A percentile compares a stretch with the other conserved stretches of the same genome.
These are phyloP conservation scores for Dactylorhiza incarnata DNA, from an alignment of 106 monocot species.

Conservation along the genomic window DNA sequence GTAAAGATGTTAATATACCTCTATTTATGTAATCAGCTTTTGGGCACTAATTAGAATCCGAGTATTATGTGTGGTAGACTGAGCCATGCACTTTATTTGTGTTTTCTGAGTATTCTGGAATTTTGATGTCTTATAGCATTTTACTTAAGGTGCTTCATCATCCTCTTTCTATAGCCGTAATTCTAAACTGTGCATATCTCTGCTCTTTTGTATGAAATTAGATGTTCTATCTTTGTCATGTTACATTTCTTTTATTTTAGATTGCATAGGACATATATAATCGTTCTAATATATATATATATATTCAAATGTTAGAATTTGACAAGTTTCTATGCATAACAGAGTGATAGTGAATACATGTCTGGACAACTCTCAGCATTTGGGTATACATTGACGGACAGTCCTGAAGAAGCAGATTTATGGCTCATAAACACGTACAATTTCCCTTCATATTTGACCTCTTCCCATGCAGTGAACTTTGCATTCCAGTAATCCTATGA, in stretches of 20 bases:
- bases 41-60: background rate
- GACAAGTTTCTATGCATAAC: constrained; percentile 7
- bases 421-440: constrained; percentile 96
- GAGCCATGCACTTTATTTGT: background rate
- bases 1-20: background rate
- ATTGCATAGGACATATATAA: background rate
- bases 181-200: background rate
- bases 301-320: background rate
- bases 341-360: constrained; percentile 99
- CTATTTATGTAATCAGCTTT: background rate
- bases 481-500: background rate
- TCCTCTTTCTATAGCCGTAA: background rate
- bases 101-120: background rate
- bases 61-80: background rate
- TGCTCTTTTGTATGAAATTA: background rate
- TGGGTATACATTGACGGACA: constrained; percentile 79
- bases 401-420: constrained; percentile 71
- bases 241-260: background rate
- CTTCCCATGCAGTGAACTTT: background rate
- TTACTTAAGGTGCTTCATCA: background rate
- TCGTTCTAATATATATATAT: background rate
- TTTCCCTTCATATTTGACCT: background rate
- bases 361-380: constrained; percentile 89
- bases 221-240: background rate
- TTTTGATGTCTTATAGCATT: background rate